Conservation (phyloP, 1,284 basidiomycete species). For the Mycena citricolor region DNA sequence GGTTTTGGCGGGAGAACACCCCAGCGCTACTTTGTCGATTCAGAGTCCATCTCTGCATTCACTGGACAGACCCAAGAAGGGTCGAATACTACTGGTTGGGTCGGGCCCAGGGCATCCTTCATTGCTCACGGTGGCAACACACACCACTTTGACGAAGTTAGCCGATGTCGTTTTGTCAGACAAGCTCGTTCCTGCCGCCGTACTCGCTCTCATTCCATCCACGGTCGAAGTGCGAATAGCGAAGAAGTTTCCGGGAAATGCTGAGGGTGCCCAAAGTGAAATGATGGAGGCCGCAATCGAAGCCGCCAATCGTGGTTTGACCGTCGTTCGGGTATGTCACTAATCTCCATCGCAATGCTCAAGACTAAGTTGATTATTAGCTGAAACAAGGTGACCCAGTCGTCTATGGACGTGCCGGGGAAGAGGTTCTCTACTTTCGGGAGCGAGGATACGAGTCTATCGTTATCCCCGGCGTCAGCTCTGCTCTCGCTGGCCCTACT, state of each 20-base stretch:
- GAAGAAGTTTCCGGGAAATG: conserved; percentile 96
- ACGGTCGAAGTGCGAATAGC: conserved; percentile 79
- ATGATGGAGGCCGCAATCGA: conserved; percentile 90
- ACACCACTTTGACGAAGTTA: conserved; percentile 73
- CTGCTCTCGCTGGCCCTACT: conserved; percentile 86
- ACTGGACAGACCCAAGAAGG: conserved; percentile 40
- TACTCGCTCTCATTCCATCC: conserved; percentile 85
- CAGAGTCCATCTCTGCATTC: conserved; percentile 29
- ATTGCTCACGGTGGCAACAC: conserved; percentile 86
- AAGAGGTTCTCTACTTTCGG: conserved; percentile 92
- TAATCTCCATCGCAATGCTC: conserved; percentile 5
- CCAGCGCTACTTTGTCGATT: conserved; percentile 21
- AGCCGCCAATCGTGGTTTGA: conserved; percentile 77
- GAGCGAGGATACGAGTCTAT: conserved; percentile 79
- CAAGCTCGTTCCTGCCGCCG: conserved; percentile 93
- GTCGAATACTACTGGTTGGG: conserved; percentile 86
- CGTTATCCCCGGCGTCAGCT: conserved; percentile 88
- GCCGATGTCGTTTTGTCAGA: conserved; percentile 91
- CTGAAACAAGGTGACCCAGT: conserved; percentile 98
- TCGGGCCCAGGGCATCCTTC: conserved; percentile 95
- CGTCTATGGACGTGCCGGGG: conserved; percentile 91
- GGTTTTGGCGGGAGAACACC: conserved; percentile 49
- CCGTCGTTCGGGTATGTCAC: conserved; percentile 77
- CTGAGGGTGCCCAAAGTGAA: conserved; percentile 91
- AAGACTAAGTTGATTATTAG: conserved; percentile 33